These are phyloP conservation scores for Aureobasidium sp. DNA, from an alignment of 2,329 filamentous ascomycete genomes.

Conservation along the genomic window DNA sequence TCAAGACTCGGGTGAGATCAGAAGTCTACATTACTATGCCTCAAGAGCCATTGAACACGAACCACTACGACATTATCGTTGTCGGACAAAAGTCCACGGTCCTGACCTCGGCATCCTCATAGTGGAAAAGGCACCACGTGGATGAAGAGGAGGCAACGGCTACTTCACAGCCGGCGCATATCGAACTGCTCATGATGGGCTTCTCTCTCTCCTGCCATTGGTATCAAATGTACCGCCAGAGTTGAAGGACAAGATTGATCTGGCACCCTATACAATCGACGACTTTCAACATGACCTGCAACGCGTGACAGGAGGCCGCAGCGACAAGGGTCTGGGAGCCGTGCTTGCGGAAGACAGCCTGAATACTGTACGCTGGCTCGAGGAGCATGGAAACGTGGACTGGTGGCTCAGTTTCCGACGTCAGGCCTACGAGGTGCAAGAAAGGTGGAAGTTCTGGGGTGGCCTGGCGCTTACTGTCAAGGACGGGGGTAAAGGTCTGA, in stretches of 20 bases:
- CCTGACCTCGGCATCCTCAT: conserved; percentile 38
- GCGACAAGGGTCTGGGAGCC: conserved; percentile 41
- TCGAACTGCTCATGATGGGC: conserved; percentile 47
- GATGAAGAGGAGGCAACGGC: conserved; percentile 54
- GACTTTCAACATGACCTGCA: conserved; percentile 50
- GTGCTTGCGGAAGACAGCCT: conserved; percentile 36
- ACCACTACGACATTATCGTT: conserved; percentile 39
- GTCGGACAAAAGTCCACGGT: conserved; percentile 43
- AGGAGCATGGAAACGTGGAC: conserved; percentile 38
- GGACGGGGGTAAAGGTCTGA: conserved; percentile 52
- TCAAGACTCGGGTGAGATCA: too few relatives aligned
- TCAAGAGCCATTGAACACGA: background rate
- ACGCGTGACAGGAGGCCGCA: conserved; percentile 47
- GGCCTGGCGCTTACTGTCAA: conserved; percentile 51
- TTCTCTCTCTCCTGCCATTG: conserved; percentile 49
- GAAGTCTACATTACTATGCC: background rate
- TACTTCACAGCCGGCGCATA: conserved; percentile 59
- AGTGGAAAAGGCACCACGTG: conserved; percentile 50
- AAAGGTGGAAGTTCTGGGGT: conserved; percentile 57
- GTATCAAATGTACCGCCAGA: conserved; percentile 49
- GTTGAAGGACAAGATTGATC: conserved; percentile 44
- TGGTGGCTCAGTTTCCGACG: conserved; percentile 37
- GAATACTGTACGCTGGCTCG: conserved; percentile 21
- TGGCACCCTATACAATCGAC: conserved; percentile 45
- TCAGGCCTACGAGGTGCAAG: conserved; percentile 56